Evolutionary conservation across 352 stramenopile genomes (phyloP), one percentile per base, ranked within the genome.

Genomic region (Thalassiosira hispida): DNA sequence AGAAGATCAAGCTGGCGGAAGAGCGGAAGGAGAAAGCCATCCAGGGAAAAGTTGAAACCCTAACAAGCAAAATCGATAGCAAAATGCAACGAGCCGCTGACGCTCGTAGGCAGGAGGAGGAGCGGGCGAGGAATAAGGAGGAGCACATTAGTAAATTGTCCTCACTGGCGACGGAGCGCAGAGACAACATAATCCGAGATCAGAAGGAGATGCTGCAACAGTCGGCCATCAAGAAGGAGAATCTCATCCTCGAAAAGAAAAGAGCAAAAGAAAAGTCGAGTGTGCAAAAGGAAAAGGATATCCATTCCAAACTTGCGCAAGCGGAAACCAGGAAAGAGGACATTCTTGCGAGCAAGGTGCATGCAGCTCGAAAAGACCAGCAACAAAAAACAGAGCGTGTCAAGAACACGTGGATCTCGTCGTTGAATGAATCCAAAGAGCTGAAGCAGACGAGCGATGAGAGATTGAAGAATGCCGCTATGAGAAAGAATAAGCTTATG

Each of bases 401-500:
- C 4, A 31, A 40, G n/a, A 31, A 38, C 25, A 35, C 27, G 8
- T 33, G 52, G 14, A 61, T 38, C 12, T 27, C 14, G 25, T 38
- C 52, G 53, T 18, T 51, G 16, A 27, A 74, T 2, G 65, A 74
- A 49, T 14, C 38, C 12, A 9, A 20, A 27, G 33, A 57, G 12
- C 14, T 66, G 8, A 14, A 44, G 4, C 22, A 66, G 1, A 25
- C 57, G 38, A 27, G 63, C 1, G 38, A 60, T 2, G 51, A 22
- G 1, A 66, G 47, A 59, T 9, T 62, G 42, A 60, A 61, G n/a
- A 40, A 33, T 23, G 66, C 55, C 9, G 33, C 22, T 40, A 18
- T 22, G 2, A 53, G 64, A 18, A 75, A 75, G 29, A n/a, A 53
- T 9, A 75, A 51, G 53, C n/a, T n/a, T n/a, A n/a, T n/a, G n/a